Conservation (phyloP, 306 rosid genomes). For the Cajanus cajan region DNA sequence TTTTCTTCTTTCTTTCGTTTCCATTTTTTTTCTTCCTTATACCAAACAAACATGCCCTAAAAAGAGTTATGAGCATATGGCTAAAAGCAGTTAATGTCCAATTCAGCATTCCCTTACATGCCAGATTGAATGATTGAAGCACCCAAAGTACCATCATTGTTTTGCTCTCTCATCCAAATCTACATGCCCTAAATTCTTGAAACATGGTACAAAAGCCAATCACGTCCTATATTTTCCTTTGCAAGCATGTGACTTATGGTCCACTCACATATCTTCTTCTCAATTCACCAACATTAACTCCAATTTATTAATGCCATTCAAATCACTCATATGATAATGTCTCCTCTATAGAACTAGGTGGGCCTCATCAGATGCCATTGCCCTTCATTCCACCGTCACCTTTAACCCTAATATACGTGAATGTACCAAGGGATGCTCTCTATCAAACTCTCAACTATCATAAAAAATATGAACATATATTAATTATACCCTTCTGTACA, state of each 20-base stretch:
- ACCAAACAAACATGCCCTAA: not conserved
- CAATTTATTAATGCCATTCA: conserved; percentile 21
- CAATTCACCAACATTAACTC: conserved; percentile 16
- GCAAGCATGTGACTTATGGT: conserved; percentile 49
- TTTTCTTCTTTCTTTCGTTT: too few species aligned
- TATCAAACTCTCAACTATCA: not conserved
- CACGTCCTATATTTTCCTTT: conserved; percentile 7
- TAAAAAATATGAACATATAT: conserved; percentile 3
- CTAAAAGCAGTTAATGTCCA: conserved; percentile 23
- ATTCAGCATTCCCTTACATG: not conserved
- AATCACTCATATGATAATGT: conserved; percentile 38
- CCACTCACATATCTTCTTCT: conserved; percentile 32
- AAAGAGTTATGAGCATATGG: not conserved
- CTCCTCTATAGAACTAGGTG: conserved; percentile 21
- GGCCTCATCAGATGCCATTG: conserved; percentile 9
- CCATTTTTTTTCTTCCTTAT: not conserved
- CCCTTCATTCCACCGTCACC: conserved; percentile 17
- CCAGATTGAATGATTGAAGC: conserved; percentile 31
- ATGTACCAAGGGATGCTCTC: not conserved
- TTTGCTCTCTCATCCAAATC: conserved; percentile 23
- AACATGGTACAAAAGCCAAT: conserved; percentile 38
- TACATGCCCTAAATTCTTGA: conserved; percentile 36
- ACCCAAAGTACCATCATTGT: conserved; percentile 32
- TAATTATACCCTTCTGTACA: not conserved
- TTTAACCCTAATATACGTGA: conserved; percentile 16